Conservation (phyloP, 345 rosid species). For the Euphorbia lathyris region DNA sequence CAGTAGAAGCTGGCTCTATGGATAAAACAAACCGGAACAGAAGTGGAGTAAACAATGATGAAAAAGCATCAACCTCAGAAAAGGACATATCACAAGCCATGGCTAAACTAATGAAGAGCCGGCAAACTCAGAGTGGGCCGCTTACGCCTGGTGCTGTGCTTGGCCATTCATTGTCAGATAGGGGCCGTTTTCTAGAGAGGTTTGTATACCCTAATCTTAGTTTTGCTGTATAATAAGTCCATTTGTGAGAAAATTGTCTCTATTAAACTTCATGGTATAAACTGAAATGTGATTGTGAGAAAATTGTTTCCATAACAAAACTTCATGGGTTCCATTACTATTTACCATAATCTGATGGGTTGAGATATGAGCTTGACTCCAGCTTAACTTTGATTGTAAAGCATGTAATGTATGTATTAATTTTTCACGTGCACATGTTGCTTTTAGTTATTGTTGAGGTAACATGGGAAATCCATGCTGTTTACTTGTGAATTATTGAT, state of each 20-base stretch:
- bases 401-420: background rate
- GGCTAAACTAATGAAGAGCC: slow-evolving; percentile 49
- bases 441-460: background rate
- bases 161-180: slow-evolving; percentile 59
- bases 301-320: background rate
- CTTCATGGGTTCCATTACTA: background rate
- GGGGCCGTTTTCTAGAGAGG: slow-evolving; percentile 57
- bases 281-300: background rate
- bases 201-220: slow-evolving; percentile 24
- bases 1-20: slow-evolving; percentile 30
- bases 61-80: slow-evolving; percentile 48
- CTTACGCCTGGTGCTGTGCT: slow-evolving; percentile 57
- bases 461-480: background rate
- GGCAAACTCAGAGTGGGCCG: slow-evolving; percentile 90
- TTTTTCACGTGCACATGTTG: background rate
- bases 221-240: background rate
- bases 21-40: slow-evolving; percentile 41
- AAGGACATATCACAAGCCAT: slow-evolving; percentile 41
- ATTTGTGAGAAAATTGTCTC: background rate
- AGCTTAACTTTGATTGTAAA: too few species aligned
- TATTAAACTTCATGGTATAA: background rate
- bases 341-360: background rate
- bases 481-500: background rate
- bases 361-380: background rate
- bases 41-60: slow-evolving; percentile 47